phyloP scores from a whole-genome alignment of 352 stramenopile genomes.

The Aphanomyces stellatus region DNA sequence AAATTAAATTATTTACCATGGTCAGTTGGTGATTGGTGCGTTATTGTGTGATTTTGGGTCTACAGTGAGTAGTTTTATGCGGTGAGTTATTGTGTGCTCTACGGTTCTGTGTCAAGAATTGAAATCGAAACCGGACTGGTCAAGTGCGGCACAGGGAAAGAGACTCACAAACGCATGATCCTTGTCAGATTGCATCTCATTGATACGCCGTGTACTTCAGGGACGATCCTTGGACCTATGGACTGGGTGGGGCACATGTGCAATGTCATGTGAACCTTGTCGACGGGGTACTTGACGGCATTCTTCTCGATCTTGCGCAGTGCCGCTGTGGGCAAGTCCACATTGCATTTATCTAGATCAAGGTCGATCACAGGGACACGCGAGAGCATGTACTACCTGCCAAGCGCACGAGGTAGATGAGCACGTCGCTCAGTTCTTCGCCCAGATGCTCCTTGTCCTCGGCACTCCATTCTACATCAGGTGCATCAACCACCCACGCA shows the following conservation, averaged over 20 bases:
- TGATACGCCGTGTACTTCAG: slow-evolving; percentile 15
- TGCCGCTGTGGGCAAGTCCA: slow-evolving; percentile 83
- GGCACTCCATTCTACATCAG: slow-evolving; percentile 44
- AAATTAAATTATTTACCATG: too few relatives aligned
- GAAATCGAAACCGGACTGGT: too few relatives aligned
- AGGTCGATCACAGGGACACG: not conserved
- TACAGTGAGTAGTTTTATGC: too few relatives aligned
- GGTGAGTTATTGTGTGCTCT: too few relatives aligned
- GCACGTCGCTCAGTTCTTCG: slow-evolving; percentile 95
- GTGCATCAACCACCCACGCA: not conserved
- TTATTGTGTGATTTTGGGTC: too few relatives aligned
- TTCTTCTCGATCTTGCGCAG: slow-evolving; percentile 92
- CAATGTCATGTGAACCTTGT: slow-evolving; percentile 22
- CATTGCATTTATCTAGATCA: slow-evolving; percentile 65
- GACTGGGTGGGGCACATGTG: not conserved
- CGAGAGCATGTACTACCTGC: slow-evolving; percentile 30
- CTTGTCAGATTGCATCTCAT: not conserved
- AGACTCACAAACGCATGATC: too few relatives aligned
- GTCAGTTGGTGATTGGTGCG: too few relatives aligned
- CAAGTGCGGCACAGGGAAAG: too few relatives aligned
- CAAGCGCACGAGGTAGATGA: slow-evolving; percentile 96
- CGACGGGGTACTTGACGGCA: slow-evolving; percentile 70
- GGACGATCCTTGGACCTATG: slow-evolving; percentile 8
- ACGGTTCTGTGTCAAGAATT: too few relatives aligned
- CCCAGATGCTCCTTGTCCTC: slow-evolving; percentile 87